These are phyloP conservation scores for Phytopythium ostracodes DNA, from an alignment of 352 stramenopile species.

Conservation along the genomic window DNA sequence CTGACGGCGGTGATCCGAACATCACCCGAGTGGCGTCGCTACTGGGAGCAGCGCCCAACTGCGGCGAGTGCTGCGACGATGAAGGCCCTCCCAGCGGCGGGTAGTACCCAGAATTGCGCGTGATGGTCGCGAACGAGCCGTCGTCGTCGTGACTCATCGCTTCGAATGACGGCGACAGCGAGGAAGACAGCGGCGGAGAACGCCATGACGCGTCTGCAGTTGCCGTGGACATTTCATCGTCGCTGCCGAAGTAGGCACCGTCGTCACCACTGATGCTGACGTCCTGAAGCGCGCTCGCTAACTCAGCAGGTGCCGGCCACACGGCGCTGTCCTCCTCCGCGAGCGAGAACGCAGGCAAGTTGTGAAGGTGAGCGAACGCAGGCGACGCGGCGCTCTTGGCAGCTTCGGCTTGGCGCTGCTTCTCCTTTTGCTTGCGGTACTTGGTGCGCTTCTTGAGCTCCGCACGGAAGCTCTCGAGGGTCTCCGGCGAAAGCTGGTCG, in stretches of 20 bases:
- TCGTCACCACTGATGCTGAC: slow-evolving; percentile 11
- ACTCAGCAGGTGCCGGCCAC: slow-evolving; percentile 61
- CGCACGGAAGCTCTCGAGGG: slow-evolving; percentile 46
- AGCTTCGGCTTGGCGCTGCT: slow-evolving; percentile 19
- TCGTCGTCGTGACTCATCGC: slow-evolving; percentile 24
- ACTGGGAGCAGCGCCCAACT: not conserved
- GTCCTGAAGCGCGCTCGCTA: slow-evolving; percentile 30
- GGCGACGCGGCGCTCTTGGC: slow-evolving; percentile 21
- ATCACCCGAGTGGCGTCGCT: slow-evolving; percentile 2
- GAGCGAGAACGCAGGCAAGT: slow-evolving; percentile 40
- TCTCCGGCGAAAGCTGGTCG: slow-evolving; percentile 61
- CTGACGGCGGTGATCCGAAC: slow-evolving; percentile 28
- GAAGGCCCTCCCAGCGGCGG: slow-evolving; percentile 34
- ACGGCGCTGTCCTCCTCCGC: slow-evolving; percentile 36
- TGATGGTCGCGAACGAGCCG: slow-evolving; percentile 67
- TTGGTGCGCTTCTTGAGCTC: slow-evolving; percentile 81
- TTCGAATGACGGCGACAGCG: not conserved
- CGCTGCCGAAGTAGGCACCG: slow-evolving; percentile 1
- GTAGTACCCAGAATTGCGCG: slow-evolving; percentile 72
- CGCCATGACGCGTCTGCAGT: slow-evolving; percentile 3
- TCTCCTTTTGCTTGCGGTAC: slow-evolving; percentile 54
- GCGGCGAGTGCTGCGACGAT: not conserved
- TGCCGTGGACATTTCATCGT: slow-evolving; percentile 1
- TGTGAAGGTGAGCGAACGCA: slow-evolving; percentile 21
- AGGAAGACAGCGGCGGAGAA: slow-evolving; percentile 10